Evolutionary conservation across 176 grass and related monocot species (phyloP).

Genomic region (Eleusine indica): DNA sequence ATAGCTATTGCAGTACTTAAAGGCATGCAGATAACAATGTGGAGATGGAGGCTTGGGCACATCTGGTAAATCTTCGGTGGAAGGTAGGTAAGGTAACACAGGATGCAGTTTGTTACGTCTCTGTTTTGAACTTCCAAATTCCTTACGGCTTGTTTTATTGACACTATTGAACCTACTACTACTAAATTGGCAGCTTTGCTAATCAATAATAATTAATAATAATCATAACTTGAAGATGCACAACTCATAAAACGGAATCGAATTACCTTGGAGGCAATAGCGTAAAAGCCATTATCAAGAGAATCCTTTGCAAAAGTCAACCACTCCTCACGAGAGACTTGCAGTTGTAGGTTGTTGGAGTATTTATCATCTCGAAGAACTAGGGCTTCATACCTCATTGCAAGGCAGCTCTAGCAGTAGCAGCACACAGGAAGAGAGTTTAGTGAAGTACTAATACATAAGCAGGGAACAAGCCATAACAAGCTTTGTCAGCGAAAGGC

Average conservation of each 20-base stretch:
- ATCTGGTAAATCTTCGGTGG: neutral
- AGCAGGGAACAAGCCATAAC: too few species aligned
- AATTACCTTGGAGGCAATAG: conserved; percentile 70
- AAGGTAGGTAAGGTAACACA: neutral
- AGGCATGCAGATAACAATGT: neutral
- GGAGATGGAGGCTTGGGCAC: neutral
- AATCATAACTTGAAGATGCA: neutral
- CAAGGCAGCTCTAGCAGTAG: conserved; percentile 69
- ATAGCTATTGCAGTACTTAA: neutral
- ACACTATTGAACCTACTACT: neutral
- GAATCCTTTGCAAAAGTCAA: conserved; percentile 77
- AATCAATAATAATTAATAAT: neutral
- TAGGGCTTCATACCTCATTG: conserved; percentile 74
- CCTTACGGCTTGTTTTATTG: neutral
- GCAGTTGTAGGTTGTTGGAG: conserved; percentile 34
- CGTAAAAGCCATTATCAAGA: conserved; percentile 82
- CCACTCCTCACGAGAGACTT: conserved; percentile 71
- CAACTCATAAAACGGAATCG: neutral
- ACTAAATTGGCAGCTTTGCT: neutral
- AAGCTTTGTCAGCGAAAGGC: too few species aligned
- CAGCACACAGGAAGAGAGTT: neutral
- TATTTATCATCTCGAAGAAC: conserved; percentile 54
- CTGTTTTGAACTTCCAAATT: neutral
- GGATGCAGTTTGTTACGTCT: neutral
- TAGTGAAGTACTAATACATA: conserved; percentile 9